Conservation (phyloP, 2,329 filamentous ascomycete species). For the Colletotrichum lupini region DNA sequence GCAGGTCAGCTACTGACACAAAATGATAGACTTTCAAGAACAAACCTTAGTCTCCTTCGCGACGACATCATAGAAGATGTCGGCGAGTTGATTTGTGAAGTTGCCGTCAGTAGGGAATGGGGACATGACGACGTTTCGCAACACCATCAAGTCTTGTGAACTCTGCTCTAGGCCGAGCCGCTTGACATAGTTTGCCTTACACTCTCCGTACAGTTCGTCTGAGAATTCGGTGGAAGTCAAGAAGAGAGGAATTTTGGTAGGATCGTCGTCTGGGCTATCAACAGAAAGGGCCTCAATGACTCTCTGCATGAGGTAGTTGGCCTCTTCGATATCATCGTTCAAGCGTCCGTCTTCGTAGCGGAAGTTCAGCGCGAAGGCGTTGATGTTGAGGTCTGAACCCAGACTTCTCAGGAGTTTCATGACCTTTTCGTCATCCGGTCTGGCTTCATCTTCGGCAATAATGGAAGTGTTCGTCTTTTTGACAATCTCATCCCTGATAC, state of each 20-base stretch:
- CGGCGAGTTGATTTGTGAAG: conserved; percentile 51
- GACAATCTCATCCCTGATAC: background rate
- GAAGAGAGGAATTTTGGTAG: background rate
- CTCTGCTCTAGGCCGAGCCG: conserved; percentile 41
- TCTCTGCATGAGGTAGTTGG: conserved; percentile 59
- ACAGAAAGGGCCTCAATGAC: conserved; percentile 56
- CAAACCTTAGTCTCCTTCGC: conserved; percentile 40
- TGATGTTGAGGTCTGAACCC: conserved; percentile 41
- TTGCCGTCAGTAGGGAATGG: conserved; percentile 53
- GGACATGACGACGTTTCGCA: conserved; percentile 61
- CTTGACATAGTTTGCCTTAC: background rate
- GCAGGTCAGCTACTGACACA: too few relatives aligned
- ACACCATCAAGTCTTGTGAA: conserved; percentile 52
- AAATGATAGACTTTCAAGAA: background rate
- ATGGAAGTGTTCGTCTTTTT: background rate
- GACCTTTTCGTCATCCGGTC: background rate
- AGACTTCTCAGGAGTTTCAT: background rate
- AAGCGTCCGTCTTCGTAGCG: conserved; percentile 48
- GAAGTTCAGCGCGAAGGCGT: conserved; percentile 58
- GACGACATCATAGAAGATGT: conserved; percentile 45
- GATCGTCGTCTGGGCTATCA: conserved; percentile 42
- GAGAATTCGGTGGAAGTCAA: background rate
- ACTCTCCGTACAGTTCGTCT: background rate
- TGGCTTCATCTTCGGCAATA: background rate
- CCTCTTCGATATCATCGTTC: conserved; percentile 57